Conservation (phyloP, 2,329 filamentous ascomycete species). For the Neofusicoccum umdonicola region DNA sequence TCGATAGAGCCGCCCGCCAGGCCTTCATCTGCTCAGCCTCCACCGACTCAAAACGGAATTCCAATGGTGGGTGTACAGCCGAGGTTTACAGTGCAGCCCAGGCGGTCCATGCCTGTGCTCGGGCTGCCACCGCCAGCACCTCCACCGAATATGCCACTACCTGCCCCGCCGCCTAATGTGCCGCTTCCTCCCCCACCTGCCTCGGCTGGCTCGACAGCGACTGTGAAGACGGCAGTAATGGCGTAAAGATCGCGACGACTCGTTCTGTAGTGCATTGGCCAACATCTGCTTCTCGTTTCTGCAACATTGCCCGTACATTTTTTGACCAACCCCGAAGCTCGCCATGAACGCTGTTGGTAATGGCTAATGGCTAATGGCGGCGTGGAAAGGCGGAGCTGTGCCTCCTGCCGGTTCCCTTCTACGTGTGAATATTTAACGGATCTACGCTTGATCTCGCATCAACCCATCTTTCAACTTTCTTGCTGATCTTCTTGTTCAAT, state of each 20-base stretch:
- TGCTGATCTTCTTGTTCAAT: neutral
- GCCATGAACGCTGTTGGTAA: conserved; percentile 4
- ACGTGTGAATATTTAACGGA: conserved; percentile 1
- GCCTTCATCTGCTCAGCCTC: conserved; percentile 1
- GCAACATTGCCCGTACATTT: neutral
- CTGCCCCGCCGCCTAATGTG: conserved; percentile 30
- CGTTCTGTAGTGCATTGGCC: neutral
- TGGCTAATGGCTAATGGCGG: conserved; percentile 15
- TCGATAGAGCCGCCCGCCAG: neutral
- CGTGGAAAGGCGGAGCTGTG: neutral
- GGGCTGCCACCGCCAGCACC: conserved; percentile 46
- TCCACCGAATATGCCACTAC: conserved; percentile 46
- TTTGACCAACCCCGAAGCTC: neutral
- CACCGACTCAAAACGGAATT: neutral
- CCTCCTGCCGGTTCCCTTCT: neutral
- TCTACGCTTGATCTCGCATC: neutral
- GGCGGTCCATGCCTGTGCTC: conserved; percentile 37
- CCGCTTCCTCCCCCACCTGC: conserved; percentile 5
- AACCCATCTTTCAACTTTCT: neutral
- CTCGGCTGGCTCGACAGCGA: neutral
- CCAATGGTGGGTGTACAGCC: conserved; percentile 14
- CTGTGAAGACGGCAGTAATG: conserved; percentile 8
- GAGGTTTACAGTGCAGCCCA: neutral
- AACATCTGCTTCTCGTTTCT: neutral
- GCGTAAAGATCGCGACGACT: neutral